phyloP scores from a whole-genome alignment of 495 filamentous ascomycete genomes.

The Trichoderma parareesei region DNA sequence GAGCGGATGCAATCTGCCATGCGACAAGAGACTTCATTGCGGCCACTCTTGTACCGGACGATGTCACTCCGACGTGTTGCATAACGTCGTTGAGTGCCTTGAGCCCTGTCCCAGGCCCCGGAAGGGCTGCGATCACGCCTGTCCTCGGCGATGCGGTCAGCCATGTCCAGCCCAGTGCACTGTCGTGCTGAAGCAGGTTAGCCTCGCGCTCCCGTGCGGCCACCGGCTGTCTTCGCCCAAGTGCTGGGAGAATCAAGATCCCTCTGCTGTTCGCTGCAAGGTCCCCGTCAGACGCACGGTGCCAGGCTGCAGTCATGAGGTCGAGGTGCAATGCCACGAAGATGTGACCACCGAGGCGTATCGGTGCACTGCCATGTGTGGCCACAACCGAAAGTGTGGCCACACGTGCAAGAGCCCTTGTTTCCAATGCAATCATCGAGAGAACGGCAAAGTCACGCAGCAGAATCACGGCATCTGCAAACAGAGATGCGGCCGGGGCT shows the following conservation, averaged over 20 bases:
- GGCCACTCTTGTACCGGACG: constrained; percentile 62
- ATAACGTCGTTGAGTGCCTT: constrained; percentile 53
- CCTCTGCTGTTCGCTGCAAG: constrained; percentile 22
- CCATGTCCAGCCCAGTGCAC: constrained; percentile 18
- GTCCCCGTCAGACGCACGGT: constrained; percentile 34
- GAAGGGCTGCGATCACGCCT: constrained; percentile 52
- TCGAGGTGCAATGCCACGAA: constrained; percentile 42
- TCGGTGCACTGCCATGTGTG: constrained; percentile 42
- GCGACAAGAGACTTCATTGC: constrained; percentile 53
- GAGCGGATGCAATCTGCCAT: constrained; percentile 58
- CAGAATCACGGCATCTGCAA: constrained; percentile 43
- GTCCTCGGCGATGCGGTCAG: constrained; percentile 54
- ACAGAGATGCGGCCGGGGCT: constrained; percentile 43
- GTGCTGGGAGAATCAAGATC: constrained; percentile 38
- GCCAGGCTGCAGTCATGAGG: constrained; percentile 46
- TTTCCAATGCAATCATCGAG: constrained; percentile 33
- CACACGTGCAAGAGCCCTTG: constrained; percentile 52
- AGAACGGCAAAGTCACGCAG: constrained; percentile 18
- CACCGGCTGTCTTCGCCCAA: constrained; percentile 39
- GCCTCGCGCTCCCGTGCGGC: constrained; percentile 45
- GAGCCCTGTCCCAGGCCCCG: constrained; percentile 51
- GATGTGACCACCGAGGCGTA: constrained; percentile 30
- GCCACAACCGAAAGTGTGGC: constrained; percentile 44
- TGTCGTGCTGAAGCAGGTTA: constrained; percentile 17
- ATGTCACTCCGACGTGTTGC: constrained; percentile 63